Evolutionary conservation across 306 rosid species (phyloP), one percentile per base, ranked within the genome.

Genomic region (Malus asiatica): DNA sequence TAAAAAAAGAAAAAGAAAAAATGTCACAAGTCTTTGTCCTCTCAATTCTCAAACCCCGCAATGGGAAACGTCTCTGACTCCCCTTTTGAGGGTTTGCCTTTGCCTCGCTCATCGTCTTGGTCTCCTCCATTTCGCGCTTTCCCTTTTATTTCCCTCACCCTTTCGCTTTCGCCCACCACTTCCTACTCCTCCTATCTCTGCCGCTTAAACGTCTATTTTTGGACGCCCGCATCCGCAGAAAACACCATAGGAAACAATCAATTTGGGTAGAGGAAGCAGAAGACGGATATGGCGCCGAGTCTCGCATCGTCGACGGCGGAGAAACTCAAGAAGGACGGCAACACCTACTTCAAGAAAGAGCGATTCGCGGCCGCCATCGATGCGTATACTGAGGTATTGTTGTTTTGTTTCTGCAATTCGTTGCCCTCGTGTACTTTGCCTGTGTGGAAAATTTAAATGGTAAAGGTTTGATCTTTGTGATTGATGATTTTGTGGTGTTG

Each of bases 291-390:
- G 97, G 85, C 73, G 51, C 88, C 87, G 32, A 81, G 80, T 79
- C 81, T 67, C n/a, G 80, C 72, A 27, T 71, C 81, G 13, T 84
- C 79, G 23, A 68, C 88, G 75, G 98, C 98, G 22, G 98, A 96
- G 83, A 77, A 76, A 53, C 91, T 89, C 45, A 75, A 88, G 80
- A 72, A 77, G 3, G 88, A 90, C 66, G 99, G 99, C 29, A 96
- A 96, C 72, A 51, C 48, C 65, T 96, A 75, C 91, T 96, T 96
- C 86, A 91, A 80, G 60, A 96, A 90, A 82, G 89, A 76, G 68
- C 91, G 96, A 14, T 88, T 86, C 32, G 88, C 88, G 20, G 99
- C 99, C 16, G 98, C 99, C 76, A 96, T 96, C 23, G 99, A 96
- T 58, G 97, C 96, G 16, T 96, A 96, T 68, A 96, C 99, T 16